These are phyloP conservation scores for Triticum timopheevii DNA, from an alignment of 176 grass and related monocot genomes.

Conservation along the genomic window DNA sequence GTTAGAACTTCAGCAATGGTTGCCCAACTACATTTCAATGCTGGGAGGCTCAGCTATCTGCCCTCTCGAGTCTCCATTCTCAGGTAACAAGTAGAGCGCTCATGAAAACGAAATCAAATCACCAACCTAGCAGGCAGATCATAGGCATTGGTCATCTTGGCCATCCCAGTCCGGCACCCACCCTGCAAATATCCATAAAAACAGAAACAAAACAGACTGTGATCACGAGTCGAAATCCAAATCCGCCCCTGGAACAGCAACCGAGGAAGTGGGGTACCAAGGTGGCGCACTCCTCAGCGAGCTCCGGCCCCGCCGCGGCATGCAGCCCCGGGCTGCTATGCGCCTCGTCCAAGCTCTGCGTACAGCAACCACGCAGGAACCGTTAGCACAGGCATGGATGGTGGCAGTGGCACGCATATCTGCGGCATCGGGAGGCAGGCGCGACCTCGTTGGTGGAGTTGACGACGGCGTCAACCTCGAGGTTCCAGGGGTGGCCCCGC, in stretches of 20 bases:
- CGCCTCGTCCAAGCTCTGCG: constrained; percentile 85
- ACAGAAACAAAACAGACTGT: background rate
- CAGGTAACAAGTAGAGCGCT: background rate
- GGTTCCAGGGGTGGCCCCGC: constrained; percentile 83
- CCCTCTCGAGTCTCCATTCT: no score
- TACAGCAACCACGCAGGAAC: background rate
- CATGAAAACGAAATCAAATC: background rate
- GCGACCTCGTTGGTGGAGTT: constrained; percentile 94
- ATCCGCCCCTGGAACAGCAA: background rate
- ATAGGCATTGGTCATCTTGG: constrained; percentile 92
- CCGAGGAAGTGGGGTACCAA: constrained; percentile 51
- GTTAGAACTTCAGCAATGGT: background rate
- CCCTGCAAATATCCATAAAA: constrained; percentile 47
- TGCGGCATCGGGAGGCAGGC: background rate
- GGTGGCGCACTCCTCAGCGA: constrained; percentile 85
- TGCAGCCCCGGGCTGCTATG: constrained; percentile 91
- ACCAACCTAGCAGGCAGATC: constrained; percentile 81
- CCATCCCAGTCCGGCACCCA: constrained; percentile 91
- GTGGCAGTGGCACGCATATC: background rate
- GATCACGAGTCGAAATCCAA: constrained; percentile 1
- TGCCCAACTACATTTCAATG: background rate
- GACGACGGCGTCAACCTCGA: constrained; percentile 98
- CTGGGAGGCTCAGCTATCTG: background rate
- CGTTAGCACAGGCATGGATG: background rate
- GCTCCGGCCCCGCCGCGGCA: constrained; percentile 68